phyloP scores from a whole-genome alignment of 2,329 filamentous ascomycete genomes.

The Fusarium armeniacum region DNA sequence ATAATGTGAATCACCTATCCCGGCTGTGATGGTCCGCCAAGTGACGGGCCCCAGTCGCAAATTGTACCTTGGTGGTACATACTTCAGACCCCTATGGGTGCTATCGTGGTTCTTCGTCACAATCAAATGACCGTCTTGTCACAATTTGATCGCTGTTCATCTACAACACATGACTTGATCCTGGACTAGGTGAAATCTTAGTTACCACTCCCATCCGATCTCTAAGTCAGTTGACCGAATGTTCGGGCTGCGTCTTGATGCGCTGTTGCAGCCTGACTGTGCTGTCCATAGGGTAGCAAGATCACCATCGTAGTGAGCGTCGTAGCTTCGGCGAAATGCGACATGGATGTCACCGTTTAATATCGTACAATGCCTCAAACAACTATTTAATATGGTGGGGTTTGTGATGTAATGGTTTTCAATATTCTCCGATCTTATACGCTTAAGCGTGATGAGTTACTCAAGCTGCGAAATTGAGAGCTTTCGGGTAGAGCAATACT shows the following conservation, averaged over 20 bases:
- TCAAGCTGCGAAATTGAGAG: background rate
- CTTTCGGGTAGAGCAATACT: background rate
- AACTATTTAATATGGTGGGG: background rate
- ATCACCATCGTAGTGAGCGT: background rate
- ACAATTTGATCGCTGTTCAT: conserved; percentile 37
- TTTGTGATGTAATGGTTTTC: background rate
- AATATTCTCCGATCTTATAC: conserved; percentile 4
- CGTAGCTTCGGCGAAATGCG: background rate
- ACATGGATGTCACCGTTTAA: background rate
- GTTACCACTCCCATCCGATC: conserved; percentile 15
- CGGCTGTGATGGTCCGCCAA: conserved; percentile 10
- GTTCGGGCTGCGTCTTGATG: background rate
- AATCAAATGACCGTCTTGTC: conserved; percentile 30
- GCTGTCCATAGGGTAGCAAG: conserved; percentile 8
- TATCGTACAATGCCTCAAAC: background rate
- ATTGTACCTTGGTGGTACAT: background rate
- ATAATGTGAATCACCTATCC: conserved; percentile 35
- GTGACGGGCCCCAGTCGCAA: conserved; percentile 13
- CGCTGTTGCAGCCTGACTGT: background rate
- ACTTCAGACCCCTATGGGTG: conserved; percentile 1
- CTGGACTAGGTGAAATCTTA: conserved; percentile 13
- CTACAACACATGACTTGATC: conserved; percentile 25
- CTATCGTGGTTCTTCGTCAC: conserved; percentile 21
- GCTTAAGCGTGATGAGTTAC: conserved; percentile 3
- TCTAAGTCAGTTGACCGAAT: conserved; percentile 12